These are phyloP conservation scores for Penicillium angulare DNA, from an alignment of 495 filamentous ascomycete genomes.

Conservation along the genomic window DNA sequence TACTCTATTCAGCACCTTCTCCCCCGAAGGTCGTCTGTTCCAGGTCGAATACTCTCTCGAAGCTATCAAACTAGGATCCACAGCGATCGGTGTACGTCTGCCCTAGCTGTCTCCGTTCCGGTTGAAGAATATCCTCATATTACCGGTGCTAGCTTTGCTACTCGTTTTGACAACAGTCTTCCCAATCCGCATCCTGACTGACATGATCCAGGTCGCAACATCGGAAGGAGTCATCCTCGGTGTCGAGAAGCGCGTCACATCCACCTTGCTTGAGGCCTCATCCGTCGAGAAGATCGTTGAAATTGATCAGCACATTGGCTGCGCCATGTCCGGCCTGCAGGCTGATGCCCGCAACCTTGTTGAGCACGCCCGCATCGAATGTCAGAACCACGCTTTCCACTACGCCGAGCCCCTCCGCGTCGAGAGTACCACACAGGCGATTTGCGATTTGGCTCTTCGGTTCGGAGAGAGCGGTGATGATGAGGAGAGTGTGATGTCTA, in stretches of 20 bases:
- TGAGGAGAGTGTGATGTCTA: slow-evolving; percentile 96
- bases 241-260: slow-evolving; percentile 98
- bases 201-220: slow-evolving; percentile 69
- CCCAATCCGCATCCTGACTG: neutral
- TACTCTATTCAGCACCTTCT: slow-evolving; percentile 83
- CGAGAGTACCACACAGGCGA: slow-evolving; percentile 97
- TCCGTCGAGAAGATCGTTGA: slow-evolving; percentile 99
- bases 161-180: neutral
- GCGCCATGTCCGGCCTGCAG: slow-evolving; percentile 96
- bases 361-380: slow-evolving; percentile 96
- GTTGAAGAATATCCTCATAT: neutral
- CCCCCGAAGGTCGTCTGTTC: slow-evolving; percentile 98
- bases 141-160: too few relatives aligned
- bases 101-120: slow-evolving; percentile 1
- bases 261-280: slow-evolving; percentile 90
- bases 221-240: slow-evolving; percentile 91
- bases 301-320: slow-evolving; percentile 97
- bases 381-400: slow-evolving; percentile 94
- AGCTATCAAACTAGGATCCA: slow-evolving; percentile 98
- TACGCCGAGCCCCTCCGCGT: slow-evolving; percentile 91
- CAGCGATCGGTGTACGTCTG: slow-evolving; percentile 82
- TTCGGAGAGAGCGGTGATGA: slow-evolving; percentile 98
- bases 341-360: slow-evolving; percentile 95
- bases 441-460: slow-evolving; percentile 93
- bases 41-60: slow-evolving; percentile 99